phyloP scores from a whole-genome alignment of 805 yeast species.

The Candida chauliodis region DNA sequence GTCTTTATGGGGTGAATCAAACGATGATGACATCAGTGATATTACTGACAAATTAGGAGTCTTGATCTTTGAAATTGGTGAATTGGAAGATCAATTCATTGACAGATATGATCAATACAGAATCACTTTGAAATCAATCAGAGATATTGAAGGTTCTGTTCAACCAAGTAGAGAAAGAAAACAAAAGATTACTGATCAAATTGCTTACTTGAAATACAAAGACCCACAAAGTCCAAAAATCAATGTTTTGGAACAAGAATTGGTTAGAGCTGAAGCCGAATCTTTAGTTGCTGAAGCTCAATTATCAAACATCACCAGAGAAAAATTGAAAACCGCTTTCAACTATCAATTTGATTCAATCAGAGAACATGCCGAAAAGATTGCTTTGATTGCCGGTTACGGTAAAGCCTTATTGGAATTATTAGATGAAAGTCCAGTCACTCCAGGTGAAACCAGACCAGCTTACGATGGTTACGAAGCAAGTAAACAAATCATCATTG shows the following conservation, averaged over 20 bases:
- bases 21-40: slow-evolving; percentile 95
- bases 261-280: slow-evolving; percentile 99
- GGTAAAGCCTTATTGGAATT: slow-evolving; percentile 96
- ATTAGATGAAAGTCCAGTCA: slow-evolving; percentile 93
- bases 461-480: slow-evolving; percentile 98
- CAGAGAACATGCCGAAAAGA: slow-evolving; percentile 93
- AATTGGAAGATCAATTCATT: slow-evolving; percentile 95
- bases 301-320: slow-evolving; percentile 96
- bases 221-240: slow-evolving; percentile 97
- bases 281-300: slow-evolving; percentile 99
- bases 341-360: slow-evolving; percentile 94
- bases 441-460: slow-evolving; percentile 99
- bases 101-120: slow-evolving; percentile 98
- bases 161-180: slow-evolving; percentile 98
- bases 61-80: slow-evolving; percentile 91
- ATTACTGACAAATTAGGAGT: slow-evolving; percentile 98
- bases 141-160: slow-evolving; percentile 96
- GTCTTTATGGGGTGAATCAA: slow-evolving; percentile 96
- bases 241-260: slow-evolving; percentile 93
- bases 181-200: slow-evolving; percentile 95
- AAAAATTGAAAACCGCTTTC: slow-evolving; percentile 95
- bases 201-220: slow-evolving; percentile 96
- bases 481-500: slow-evolving; percentile 94
- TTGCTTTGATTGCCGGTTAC: slow-evolving; percentile 96
- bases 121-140: slow-evolving; percentile 87